Base-by-base conservation (phyloP, 78 protist genomes). In the Isochrysis galbana region DNA sequence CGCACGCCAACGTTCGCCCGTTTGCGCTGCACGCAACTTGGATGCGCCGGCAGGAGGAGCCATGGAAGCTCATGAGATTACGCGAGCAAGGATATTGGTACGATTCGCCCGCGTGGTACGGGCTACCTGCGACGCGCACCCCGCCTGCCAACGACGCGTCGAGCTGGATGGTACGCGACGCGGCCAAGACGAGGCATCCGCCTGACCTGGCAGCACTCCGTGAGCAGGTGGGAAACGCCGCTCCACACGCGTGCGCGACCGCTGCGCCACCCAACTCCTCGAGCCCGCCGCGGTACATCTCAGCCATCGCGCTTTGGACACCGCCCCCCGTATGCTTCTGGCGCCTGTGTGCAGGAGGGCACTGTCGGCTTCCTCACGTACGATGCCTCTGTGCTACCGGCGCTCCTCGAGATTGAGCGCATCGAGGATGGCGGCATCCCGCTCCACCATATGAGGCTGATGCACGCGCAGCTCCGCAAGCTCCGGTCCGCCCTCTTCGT, bases 401-500 rank as follows among this genome's bases (percentile, higher is more conserved):
- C 5, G 46, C 46, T 36, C n/a, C 84, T 77, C n/a, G 47, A 36
- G 19, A 46, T 77, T 23, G 47, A 41, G 45, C 84, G 84, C 26
- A 36, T 77, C 26, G 26, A 23, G n/a, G 29, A 21, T 7, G 84
- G 84, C n/a, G 84, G 2, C 14, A 5, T 77, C 48, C 84, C 84
- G 11, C 84, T 77, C 34, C 84, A 77, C 84, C 84, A 77, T 29
- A 23, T 77, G 47, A 41, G 84, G 47, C 84, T 77, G 47, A 77
- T 77, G 25, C 46, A 77, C 46, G 19, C 1, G 32, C 84, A 77
- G 84, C 47, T 32, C 17, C 46, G 84, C 84, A 36, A 46, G 19
- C 84, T 77, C 34, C 84, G 84, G 19, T 3, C 5, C 84, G 84
- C 84, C n/a, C 84, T 77, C 47, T 77, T 77, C 84, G 34, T 77